Evolutionary conservation across 257 asterid genomes (phyloP), one percentile per base, ranked within the genome.

Genomic region (Nicotiana sylvestris): DNA sequence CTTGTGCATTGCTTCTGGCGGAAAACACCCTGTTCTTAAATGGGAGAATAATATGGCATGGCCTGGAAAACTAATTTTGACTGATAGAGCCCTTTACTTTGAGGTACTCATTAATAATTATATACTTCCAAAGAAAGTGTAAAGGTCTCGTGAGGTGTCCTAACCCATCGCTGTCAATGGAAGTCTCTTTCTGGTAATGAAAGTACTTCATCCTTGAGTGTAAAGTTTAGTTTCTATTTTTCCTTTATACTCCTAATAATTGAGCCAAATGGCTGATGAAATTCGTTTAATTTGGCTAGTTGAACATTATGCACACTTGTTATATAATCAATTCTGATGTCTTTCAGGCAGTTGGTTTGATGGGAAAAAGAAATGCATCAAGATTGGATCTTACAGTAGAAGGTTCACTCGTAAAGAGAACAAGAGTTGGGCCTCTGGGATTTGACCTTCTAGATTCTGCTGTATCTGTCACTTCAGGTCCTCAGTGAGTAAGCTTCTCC

Each of bases 401-500:
- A 21, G 87, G 86, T 69, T 85, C 97, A 55, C 88, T 77, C 81
- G 81, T 90, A 81, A 88, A 90, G 89, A 96, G 91, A 89, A 86
- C 99, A 29, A 90, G 91, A 85, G 98, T 96, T 81, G 99, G 99
- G 61, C 99, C 98, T 30, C 84, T 94, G 53, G 99, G 97, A 58
- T 93, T 94, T 83, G 93, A 93, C 85, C 85, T 96, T 85, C 92
- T 96, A 9, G 99, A 96, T 88, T 96, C 99, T 81, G 99, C 99
- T 49, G 79, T 96, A 81, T 90, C 96, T 18, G 89, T 96, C 84
- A 86, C 92, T 33, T 90, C 94, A 82, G 92, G 97, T 81, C 89
- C 91, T 76, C 97, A 92, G 99, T 96, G 97, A 92, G 99, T 96
- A 90, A 91, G 97, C 98, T 93, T 92, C 95, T 90, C 90, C 89